These are phyloP conservation scores for Gastrolobium bilobum DNA, from an alignment of 306 rosid genomes.

Conservation along the genomic window DNA sequence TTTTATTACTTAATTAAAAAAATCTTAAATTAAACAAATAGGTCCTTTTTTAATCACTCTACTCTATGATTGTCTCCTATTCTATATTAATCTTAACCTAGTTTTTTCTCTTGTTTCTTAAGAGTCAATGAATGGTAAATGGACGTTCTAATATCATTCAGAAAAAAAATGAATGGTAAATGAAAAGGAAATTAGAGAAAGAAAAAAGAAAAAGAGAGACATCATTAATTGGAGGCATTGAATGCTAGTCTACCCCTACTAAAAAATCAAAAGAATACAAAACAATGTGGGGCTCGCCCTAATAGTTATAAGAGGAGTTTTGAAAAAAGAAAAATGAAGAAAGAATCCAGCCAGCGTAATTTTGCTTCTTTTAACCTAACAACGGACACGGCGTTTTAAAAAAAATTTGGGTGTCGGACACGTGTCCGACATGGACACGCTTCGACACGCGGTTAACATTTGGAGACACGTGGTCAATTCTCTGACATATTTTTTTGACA, in stretches of 20 bases:
- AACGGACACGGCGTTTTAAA: too few relatives aligned
- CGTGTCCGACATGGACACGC: too few relatives aligned
- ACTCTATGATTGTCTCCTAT: neutral
- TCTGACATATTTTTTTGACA: too few relatives aligned
- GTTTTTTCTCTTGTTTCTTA: neutral
- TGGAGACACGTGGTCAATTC: too few relatives aligned
- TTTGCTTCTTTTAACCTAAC: constrained; percentile 21
- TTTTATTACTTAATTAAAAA: too few relatives aligned
- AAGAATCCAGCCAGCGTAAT: neutral
- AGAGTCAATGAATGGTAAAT: neutral
- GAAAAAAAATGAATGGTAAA: neutral
- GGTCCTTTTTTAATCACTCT: neutral
- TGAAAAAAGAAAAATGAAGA: neutral
- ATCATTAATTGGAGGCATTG: constrained; percentile 36
- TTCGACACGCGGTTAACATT: too few relatives aligned
- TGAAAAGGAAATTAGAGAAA: neutral
- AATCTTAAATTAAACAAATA: too few relatives aligned
- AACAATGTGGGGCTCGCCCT: constrained; percentile 16
- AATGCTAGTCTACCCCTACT: neutral
- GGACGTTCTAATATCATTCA: too few relatives aligned
- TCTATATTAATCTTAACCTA: neutral
- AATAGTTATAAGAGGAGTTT: constrained; percentile 9
- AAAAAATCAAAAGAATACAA: constrained; percentile 29
- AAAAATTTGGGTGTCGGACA: too few relatives aligned
- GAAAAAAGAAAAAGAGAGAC: neutral